Base-by-base conservation (phyloP, 306 rosid genomes). In the Acmispon strigosus region DNA sequence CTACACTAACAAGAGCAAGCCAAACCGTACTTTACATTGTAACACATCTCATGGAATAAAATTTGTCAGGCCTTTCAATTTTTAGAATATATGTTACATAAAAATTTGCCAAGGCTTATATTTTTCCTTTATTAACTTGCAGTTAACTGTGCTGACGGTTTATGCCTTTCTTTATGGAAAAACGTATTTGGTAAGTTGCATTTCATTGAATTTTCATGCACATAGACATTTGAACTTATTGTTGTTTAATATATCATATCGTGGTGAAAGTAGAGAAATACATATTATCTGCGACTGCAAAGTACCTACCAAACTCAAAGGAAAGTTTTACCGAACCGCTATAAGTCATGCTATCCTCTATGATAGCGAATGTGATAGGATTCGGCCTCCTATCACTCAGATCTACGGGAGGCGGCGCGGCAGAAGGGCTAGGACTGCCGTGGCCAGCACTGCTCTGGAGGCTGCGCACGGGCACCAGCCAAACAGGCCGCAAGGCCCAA, bases 131-230 rank as follows among this genome's bases (percentile, higher is more conserved):
- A 29, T 69, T 54, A 64, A 58, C 58, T 53, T 93, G 90, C 97
- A 93, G 98, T 80, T 93, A 83, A 90, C 94, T 0, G 98, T 93
- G 86, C 84, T 90, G 76, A 87, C 92, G 43, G 96, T 93, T 8
- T 93, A 82, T 79, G 22, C 84, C 76, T 93, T 90, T 76, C 97
- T 93, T 37, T 93, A 90, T 68, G 98, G 98, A 72, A 90, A 80
- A 79, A 44, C 82, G 1, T 93, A 93, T 83, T 62, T 93, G 92
- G 97, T 93, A 80, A 76, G 97, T 77, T 78, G 64, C 62, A 60
- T 42, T 66, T 72, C n/a, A 39, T 61, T 24, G 48, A 24, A 42
- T 53, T 10, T 22, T 24, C 22, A 39, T 61, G 42, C 19, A 34
- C 68, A 41, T 66, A 47, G 7, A 11, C 29, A 62, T 27, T 77